phyloP scores from a whole-genome alignment of 2,329 filamentous ascomycete genomes.

The Akanthomyces dipterigenus region DNA sequence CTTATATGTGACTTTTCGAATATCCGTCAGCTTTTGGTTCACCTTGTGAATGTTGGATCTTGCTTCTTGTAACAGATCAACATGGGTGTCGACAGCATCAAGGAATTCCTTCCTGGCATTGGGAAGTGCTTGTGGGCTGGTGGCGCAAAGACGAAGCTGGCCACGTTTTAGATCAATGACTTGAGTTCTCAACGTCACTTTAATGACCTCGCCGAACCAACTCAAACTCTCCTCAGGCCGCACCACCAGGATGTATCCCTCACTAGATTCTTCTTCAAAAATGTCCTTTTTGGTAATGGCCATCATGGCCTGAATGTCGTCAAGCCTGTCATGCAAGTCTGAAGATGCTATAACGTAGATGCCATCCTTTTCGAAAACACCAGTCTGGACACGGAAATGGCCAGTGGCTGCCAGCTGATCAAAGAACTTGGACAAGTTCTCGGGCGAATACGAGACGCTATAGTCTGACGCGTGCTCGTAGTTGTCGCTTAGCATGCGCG shows the following conservation, averaged over 20 bases:
- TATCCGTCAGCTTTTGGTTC: constrained; percentile 83
- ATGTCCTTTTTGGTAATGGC: constrained; percentile 56
- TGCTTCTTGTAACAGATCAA: constrained; percentile 86
- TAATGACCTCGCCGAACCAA: constrained; percentile 76
- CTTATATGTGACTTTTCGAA: constrained; percentile 92
- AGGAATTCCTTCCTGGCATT: constrained; percentile 74
- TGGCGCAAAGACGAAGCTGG: constrained; percentile 79
- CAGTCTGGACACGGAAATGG: constrained; percentile 79
- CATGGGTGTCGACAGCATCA: constrained; percentile 71
- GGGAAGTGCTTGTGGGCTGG: constrained; percentile 72
- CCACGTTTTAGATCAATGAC: constrained; percentile 80
- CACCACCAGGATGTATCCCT: constrained; percentile 74
- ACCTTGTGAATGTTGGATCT: constrained; percentile 90
- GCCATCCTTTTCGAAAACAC: constrained; percentile 63
- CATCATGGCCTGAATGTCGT: constrained; percentile 80
- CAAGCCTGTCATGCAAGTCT: constrained; percentile 63
- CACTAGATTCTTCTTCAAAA: constrained; percentile 62
- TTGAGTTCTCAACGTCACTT: constrained; percentile 66
- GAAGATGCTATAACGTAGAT: constrained; percentile 82
- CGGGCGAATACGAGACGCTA: constrained; percentile 66
- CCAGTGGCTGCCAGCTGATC: constrained; percentile 74
- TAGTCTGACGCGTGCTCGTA: constrained; percentile 98
- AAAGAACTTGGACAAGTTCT: constrained; percentile 68
- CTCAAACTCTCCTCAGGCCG: constrained; percentile 69
- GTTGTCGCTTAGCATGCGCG: constrained; percentile 78